Conservation (phyloP, 305 asterid genomes). For the Solanum hybrid region DNA sequence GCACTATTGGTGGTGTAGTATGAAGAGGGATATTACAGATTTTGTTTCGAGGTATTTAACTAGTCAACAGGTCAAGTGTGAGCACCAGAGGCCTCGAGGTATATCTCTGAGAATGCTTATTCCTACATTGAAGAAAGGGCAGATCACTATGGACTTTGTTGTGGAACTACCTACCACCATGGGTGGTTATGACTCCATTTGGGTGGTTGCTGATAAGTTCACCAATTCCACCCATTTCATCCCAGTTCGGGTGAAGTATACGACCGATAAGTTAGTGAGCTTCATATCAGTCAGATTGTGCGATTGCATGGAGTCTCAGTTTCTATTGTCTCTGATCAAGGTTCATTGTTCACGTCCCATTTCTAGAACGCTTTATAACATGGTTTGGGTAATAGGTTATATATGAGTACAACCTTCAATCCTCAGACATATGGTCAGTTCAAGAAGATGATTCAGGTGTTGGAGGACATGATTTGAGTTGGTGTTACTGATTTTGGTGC, state of each 20-base stretch:
- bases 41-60: not conserved
- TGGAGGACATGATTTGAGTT: not conserved
- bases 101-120: not conserved
- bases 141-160: not conserved
- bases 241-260: not conserved
- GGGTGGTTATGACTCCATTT: not conserved
- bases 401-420: not conserved
- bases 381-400: not conserved
- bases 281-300: not conserved
- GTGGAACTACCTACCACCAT: not conserved
- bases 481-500: not conserved
- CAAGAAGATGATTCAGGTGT: not conserved
- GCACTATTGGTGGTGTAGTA: not conserved
- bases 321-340: not conserved
- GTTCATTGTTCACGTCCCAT: not conserved
- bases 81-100: not conserved
- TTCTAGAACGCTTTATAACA: not conserved
- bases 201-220: not conserved
- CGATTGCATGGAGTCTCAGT: not conserved
- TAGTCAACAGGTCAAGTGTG: not conserved
- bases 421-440: not conserved
- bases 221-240: not conserved
- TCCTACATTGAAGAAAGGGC: not conserved
- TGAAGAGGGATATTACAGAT: not conserved
- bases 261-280: not conserved